Base-by-base conservation (phyloP, 2,329 filamentous ascomycete species). In the Talaromyces albobiverticillius region DNA sequence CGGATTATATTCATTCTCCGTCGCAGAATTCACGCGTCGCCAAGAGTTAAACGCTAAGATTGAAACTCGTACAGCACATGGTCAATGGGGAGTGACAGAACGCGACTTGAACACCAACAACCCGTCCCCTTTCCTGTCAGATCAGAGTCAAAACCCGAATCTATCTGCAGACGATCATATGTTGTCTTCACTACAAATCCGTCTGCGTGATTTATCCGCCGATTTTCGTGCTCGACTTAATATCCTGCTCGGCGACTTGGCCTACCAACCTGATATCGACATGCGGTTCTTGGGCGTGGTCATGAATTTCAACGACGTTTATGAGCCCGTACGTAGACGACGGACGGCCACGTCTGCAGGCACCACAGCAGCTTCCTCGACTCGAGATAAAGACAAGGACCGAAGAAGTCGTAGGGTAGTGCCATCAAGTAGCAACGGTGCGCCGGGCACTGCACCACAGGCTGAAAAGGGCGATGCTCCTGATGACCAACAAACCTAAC, bases 221-320 rank as follows among this genome's bases (percentile, higher is more conserved):
- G 88, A 90, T 56, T 99, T 97, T 75, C 82, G 84, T 57, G 80
- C 82, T 1, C 83, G 88, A 25, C 81, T 97, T 46, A 90, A 90
- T 68, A 79, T 92, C 38, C 75, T 99, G 52, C 77, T 99, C 3
- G 91, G 94, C 13, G 95, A 99, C 69, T 72, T 99, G 59, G 88
- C 90, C 8, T 93, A 95, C 73, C 93, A 97, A 72, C 87, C 91
- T 1, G 94, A 99, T 69, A 86, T 92, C 49, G 94, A 99, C 70
- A 90, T 99, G 85, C 82, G 93, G 52, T 97, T 97, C 78, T 75
- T 99, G 61, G 94, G 90, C 36, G 91, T 97, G 45, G 89, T 94
- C 38, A 97, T 99, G 90, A 99, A 97, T 74, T 99, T 97, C 73
- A 99, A 99, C 72, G 93, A 97, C 69, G 89, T 95, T 23, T 97